Evolutionary conservation across 768 basidiomycete genomes (phyloP), one percentile per base, ranked within the genome.

Genomic region (Lactarius sp.): DNA sequence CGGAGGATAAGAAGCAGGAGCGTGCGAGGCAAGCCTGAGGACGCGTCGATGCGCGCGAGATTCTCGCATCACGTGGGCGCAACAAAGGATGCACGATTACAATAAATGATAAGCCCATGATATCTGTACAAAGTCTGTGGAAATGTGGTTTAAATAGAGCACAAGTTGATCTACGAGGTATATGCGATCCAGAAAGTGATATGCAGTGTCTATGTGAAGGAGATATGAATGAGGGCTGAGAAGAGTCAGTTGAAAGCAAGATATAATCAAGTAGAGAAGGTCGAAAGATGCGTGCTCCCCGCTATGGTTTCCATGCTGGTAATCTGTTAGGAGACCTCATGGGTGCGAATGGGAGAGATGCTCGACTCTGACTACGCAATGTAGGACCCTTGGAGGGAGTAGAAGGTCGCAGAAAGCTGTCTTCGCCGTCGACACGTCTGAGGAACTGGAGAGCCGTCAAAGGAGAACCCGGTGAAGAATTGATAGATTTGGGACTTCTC

Each of bases 361-460:
- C 6, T 36, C 59, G 59, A 14, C 55, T 39, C 1, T 50, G 60
- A 34, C 47, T 39, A 33, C 51, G 61, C 18, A 56, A 39, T 39
- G 46, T 18, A 9, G 67, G 46, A 27, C 61, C 44, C 47, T 85
- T 88, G 42, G 86, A 83, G n/a, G 89, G 88, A 10, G 86, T 88
- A 36, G 77, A 77, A 18, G 87, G 82, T 59, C 85, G 82, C 56
- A 82, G 70, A 4, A 79, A 69, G 34, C 73, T 74, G 54, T 78
- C 76, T 18, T 87, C 87, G 33, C 76, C 77, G 46, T 89, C 88
- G 44, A 89, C 93, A 53, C 87, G 84, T 60, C 92, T 81, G 67
- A 96, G 83, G 75, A 93, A 94, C 71, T 95, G 92, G 52, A 96
- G 75, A 1, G 93, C 84, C 8, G 86, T 85, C 56, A 93, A 72